A percentile compares a stretch with the other conserved stretches of the same genome.
Evolutionary conservation across 2,329 filamentous ascomycete genomes (phyloP).

Genomic region (Fusarium robinianum): DNA sequence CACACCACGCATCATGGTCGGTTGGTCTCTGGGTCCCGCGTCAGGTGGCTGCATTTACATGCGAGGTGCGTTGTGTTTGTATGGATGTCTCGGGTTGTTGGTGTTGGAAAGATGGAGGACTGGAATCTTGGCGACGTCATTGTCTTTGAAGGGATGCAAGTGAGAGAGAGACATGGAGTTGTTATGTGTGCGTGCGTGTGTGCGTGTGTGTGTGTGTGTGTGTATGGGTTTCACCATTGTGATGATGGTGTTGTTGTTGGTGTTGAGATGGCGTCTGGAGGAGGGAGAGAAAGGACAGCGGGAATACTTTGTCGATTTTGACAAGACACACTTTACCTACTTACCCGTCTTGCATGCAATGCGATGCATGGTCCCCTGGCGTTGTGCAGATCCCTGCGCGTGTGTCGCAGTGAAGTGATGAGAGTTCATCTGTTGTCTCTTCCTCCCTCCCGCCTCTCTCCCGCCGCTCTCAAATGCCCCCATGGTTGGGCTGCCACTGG

Average conservation of each 20-base stretch:
- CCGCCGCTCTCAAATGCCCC: constrained; percentile 13
- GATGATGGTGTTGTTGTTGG: constrained; percentile 5
- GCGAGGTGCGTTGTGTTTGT: constrained; percentile 15
- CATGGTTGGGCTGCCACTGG: constrained; percentile 3
- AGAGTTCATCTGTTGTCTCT: constrained; percentile 6
- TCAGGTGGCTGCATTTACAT: constrained; percentile 28
- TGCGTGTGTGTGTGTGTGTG: too few relatives aligned
- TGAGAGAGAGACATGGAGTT: neutral
- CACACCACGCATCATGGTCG: too few relatives aligned
- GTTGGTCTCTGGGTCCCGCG: too few relatives aligned
- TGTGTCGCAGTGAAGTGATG: neutral
- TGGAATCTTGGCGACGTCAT: constrained; percentile 15
- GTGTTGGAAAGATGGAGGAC: constrained; percentile 2
- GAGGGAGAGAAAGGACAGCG: too few relatives aligned
- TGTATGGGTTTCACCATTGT: constrained; percentile 2
- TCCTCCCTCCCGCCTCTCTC: constrained; percentile 5
- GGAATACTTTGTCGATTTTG: too few relatives aligned
- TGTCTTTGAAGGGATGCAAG: constrained; percentile 6
- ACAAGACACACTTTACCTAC: constrained; percentile 9
- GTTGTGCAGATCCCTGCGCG: constrained; percentile 20
- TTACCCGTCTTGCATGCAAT: too few relatives aligned
- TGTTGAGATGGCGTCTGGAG: too few relatives aligned
- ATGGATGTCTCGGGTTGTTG: constrained; percentile 14
- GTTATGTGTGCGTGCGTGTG: constrained; percentile 5
- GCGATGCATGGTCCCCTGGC: constrained; percentile 27